phyloP scores from a whole-genome alignment of 2,329 filamentous ascomycete genomes.

The Exophiala xenobiotica region DNA sequence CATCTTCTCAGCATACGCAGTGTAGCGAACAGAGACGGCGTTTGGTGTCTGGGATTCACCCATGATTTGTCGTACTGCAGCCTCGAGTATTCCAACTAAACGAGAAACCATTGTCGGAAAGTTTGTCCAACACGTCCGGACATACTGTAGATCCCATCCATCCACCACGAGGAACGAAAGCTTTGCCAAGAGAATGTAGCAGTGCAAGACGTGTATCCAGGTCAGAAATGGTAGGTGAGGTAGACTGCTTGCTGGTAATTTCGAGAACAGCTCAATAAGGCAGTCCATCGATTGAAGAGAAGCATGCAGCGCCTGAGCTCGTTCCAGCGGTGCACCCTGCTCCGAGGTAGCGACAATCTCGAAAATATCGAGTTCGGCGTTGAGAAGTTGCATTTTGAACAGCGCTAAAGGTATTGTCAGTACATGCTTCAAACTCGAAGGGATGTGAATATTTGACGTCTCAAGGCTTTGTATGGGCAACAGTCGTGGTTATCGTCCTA shows the following conservation, averaged over 20 bases:
- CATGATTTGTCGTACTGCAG: constrained; percentile 3
- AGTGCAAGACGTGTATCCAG: constrained; percentile 51
- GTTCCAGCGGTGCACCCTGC: constrained; percentile 42
- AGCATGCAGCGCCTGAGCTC: constrained; percentile 42
- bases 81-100: constrained; percentile 26
- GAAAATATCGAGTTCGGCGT: constrained; percentile 32
- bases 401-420: constrained; percentile 2
- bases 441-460: background rate
- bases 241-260: constrained; percentile 45
- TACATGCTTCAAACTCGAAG: background rate
- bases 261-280: constrained; percentile 53
- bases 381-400: constrained; percentile 9
- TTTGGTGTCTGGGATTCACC: background rate
- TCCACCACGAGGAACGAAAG: constrained; percentile 31
- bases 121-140: constrained; percentile 26
- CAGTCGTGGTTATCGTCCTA: background rate
- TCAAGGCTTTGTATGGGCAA: background rate
- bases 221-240: constrained; percentile 49
- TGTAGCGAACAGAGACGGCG: constrained; percentile 11
- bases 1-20: constrained; percentile 14
- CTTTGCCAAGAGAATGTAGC: constrained; percentile 33
- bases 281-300: constrained; percentile 49
- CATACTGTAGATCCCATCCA: constrained; percentile 33
- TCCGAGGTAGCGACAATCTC: constrained; percentile 33
- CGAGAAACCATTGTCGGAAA: constrained; percentile 25